A percentile compares a stretch with the other conserved stretches of the same genome.
Evolutionary conservation across 2,329 filamentous ascomycete species (phyloP).

Genomic region (Venturia aucupariae): DNA sequence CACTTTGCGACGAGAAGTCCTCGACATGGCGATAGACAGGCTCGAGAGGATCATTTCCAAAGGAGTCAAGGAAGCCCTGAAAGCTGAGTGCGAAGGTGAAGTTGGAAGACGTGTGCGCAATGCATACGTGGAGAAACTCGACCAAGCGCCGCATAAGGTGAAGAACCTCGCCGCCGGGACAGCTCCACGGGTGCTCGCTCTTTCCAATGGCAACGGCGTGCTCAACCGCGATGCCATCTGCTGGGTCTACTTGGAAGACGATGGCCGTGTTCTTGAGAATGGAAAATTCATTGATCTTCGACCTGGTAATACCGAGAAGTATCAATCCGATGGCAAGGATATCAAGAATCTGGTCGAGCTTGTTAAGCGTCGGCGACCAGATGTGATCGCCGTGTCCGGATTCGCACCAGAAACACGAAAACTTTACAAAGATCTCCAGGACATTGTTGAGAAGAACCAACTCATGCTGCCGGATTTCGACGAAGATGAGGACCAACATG

Average conservation of each 20-base stretch:
- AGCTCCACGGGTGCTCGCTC: constrained; percentile 71
- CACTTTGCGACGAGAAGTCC: constrained; percentile 69
- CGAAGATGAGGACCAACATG: constrained; percentile 42
- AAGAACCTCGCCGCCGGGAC: constrained; percentile 87
- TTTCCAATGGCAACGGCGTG: constrained; percentile 78
- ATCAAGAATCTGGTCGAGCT: constrained; percentile 67
- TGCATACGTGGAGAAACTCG: constrained; percentile 78
- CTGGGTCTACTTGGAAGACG: constrained; percentile 91
- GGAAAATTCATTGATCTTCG: constrained; percentile 77
- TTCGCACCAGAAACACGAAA: constrained; percentile 80
- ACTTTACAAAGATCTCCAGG: constrained; percentile 71
- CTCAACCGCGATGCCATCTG: constrained; percentile 67
- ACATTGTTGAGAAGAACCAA: constrained; percentile 66
- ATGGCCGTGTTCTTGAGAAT: constrained; percentile 70
- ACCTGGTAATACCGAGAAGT: constrained; percentile 55
- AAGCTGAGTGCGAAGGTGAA: constrained; percentile 87
- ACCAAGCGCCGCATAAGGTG: constrained; percentile 93
- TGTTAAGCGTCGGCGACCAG: constrained; percentile 69
- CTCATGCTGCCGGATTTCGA: constrained; percentile 62
- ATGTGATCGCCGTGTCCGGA: constrained; percentile 83
- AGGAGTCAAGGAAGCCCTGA: constrained; percentile 88
- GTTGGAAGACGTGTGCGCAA: constrained; percentile 82
- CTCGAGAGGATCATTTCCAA: constrained; percentile 78
- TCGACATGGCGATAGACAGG: constrained; percentile 73
- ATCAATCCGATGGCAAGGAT: constrained; percentile 54